phyloP scores from a whole-genome alignment of 2,329 filamentous ascomycete genomes.

The Pseudogymnoascus sp. region DNA sequence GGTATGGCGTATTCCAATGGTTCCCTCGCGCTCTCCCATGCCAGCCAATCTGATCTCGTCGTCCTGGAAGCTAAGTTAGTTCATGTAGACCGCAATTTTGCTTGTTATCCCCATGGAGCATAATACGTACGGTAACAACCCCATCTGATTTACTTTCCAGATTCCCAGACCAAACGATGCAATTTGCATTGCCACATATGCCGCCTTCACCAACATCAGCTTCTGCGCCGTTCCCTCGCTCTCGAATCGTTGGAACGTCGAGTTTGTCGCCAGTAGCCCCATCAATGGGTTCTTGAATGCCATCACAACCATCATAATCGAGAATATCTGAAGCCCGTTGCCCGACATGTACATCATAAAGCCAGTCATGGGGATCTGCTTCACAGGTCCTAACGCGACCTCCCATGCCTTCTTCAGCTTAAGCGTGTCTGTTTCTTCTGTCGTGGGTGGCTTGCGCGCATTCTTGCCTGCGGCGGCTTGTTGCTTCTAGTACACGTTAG shows the following conservation, averaged over 20 bases:
- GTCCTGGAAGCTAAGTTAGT: slow-evolving; percentile 48
- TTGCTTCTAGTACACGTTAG: slow-evolving; percentile 29
- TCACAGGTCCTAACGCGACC: slow-evolving; percentile 84
- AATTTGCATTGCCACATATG: slow-evolving; percentile 82
- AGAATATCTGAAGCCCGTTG: slow-evolving; percentile 96
- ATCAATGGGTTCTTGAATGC: slow-evolving; percentile 93
- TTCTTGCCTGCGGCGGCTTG: slow-evolving; percentile 30
- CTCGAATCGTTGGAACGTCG: slow-evolving; percentile 86
- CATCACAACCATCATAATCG: slow-evolving; percentile 99
- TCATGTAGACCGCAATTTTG: neutral
- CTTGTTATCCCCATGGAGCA: neutral
- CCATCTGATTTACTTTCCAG: slow-evolving; percentile 97
- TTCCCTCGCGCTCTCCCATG: slow-evolving; percentile 60
- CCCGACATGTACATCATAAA: slow-evolving; percentile 99
- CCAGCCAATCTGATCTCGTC: slow-evolving; percentile 93
- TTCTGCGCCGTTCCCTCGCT: slow-evolving; percentile 66
- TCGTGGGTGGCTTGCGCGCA: slow-evolving; percentile 58
- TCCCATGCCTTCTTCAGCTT: slow-evolving; percentile 99
- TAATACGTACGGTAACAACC: slow-evolving; percentile 72
- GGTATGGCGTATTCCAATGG: slow-evolving; percentile 28
- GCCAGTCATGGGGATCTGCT: slow-evolving; percentile 92
- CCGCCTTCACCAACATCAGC: slow-evolving; percentile 74
- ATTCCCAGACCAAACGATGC: slow-evolving; percentile 76
- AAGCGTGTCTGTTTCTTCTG: slow-evolving; percentile 85
- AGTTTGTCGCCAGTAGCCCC: slow-evolving; percentile 73